phyloP scores from a whole-genome alignment of 805 yeast genomes.

The Schizosaccharomyces osmophilus region DNA sequence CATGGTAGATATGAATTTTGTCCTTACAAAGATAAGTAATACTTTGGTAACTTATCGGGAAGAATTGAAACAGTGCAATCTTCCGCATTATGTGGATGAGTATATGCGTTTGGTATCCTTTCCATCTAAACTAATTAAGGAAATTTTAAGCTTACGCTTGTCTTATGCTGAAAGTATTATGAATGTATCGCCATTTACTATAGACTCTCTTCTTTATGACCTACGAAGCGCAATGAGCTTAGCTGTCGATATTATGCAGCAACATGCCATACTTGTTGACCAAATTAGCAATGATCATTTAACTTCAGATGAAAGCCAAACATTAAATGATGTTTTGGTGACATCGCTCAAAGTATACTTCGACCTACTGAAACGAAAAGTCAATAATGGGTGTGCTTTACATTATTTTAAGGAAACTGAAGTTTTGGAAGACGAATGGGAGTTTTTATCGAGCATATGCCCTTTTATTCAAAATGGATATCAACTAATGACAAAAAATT shows the following conservation, averaged over 20 bases:
- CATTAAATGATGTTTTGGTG: conserved; percentile 40
- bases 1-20: conserved; percentile 45
- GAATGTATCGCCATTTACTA: conserved; percentile 83
- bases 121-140: conserved; percentile 59
- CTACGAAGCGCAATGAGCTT: conserved; percentile 51
- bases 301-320: conserved; percentile 34
- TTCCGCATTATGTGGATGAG: conserved; percentile 48
- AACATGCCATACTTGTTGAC: conserved; percentile 28
- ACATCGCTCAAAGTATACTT: conserved; percentile 53
- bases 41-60: conserved; percentile 39
- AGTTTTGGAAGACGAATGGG: conserved; percentile 63
- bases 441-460: conserved; percentile 51
- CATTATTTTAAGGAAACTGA: conserved; percentile 62
- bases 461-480: conserved; percentile 60
- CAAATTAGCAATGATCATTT: conserved; percentile 49
- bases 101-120: conserved; percentile 44
- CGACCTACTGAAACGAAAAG: conserved; percentile 45
- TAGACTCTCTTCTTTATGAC: conserved; percentile 79
- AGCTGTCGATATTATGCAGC: conserved; percentile 49
- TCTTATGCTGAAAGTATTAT: conserved; percentile 52
- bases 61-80: conserved; percentile 37
- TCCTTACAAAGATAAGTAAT: conserved; percentile 61
- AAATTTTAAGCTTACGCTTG: conserved; percentile 48
- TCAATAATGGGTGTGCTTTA: conserved; percentile 48
- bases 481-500: conserved; percentile 53